Percentiles rank a stretch among this genome's conserved stretches.
These are phyloP conservation scores for Candida pseudoglaebosa DNA, from an alignment of 805 yeast genomes.

Conservation along the genomic window DNA sequence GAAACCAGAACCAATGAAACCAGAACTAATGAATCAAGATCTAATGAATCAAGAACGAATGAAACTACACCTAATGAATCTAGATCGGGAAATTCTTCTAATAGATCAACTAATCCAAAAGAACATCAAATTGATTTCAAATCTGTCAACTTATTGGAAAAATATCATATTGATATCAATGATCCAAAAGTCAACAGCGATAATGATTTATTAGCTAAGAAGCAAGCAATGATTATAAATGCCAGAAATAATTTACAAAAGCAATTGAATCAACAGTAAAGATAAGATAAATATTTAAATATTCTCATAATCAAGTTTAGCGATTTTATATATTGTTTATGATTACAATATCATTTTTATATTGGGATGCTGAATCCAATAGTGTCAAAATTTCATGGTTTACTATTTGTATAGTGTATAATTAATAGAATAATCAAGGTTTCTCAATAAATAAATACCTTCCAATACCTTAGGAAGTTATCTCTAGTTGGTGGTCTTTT, in stretches of 20 bases:
- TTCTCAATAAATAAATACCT: no score
- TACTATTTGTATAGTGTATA: no score
- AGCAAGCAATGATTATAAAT: conserved; percentile 38
- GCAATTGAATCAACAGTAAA: conserved; percentile 16
- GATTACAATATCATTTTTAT: not conserved
- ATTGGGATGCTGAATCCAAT: conserved; percentile 2
- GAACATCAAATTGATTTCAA: conserved; percentile 21
- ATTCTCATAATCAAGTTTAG: not conserved
- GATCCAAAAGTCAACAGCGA: conserved; percentile 9
- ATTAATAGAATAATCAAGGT: no score
- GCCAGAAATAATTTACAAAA: conserved; percentile 47
- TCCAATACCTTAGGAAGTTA: no score
- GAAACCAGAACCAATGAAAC: conserved; percentile 13
- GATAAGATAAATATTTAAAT: not conserved
- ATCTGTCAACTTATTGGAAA: conserved; percentile 29
- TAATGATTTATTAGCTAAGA: conserved; percentile 23
- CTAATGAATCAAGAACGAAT: conserved; percentile 4
- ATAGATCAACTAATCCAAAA: conserved; percentile 9
- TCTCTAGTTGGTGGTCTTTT: no score
- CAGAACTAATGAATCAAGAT: conserved; percentile 6
- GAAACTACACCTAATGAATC: conserved; percentile 7
- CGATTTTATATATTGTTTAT: not conserved
- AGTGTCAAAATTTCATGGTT: not conserved
- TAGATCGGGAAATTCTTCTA: no score
- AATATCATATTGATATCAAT: conserved; percentile 37